Evolutionary conservation across 2,329 filamentous ascomycete species (phyloP).

Genomic region (Teratosphaeria destructans): DNA sequence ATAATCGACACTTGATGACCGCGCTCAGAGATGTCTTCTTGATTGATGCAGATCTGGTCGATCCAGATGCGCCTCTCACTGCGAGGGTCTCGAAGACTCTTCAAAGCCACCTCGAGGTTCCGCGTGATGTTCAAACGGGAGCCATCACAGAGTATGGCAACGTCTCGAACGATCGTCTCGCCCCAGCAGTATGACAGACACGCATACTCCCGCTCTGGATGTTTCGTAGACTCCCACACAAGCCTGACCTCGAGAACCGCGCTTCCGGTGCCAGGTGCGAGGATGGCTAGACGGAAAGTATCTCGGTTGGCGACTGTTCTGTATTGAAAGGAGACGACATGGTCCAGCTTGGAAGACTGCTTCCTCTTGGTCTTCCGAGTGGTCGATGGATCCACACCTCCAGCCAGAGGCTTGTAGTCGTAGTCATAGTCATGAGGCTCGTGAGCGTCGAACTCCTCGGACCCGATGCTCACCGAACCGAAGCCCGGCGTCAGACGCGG

Average conservation of each 20-base stretch:
- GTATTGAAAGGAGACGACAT: slow-evolving; percentile 13
- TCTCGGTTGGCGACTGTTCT: slow-evolving; percentile 17
- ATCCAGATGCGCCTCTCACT: slow-evolving; percentile 22
- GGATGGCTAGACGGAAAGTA: slow-evolving; percentile 15
- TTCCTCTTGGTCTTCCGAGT: slow-evolving; percentile 10
- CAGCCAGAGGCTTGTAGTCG: slow-evolving; percentile 14
- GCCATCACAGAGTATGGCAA: slow-evolving; percentile 20
- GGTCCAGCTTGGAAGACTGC: slow-evolving; percentile 9
- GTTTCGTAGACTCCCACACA: slow-evolving; percentile 15
- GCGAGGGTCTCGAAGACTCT: slow-evolving; percentile 14
- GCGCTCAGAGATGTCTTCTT: slow-evolving; percentile 21
- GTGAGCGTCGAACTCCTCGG: slow-evolving; percentile 9
- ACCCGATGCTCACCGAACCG: slow-evolving; percentile 11
- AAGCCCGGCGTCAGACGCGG: slow-evolving; percentile 17
- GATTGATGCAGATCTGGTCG: slow-evolving; percentile 26
- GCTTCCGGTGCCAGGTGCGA: slow-evolving; percentile 15
- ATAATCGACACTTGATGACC: slow-evolving; percentile 27
- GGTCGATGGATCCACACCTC: slow-evolving; percentile 10
- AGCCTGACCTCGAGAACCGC: slow-evolving; percentile 13
- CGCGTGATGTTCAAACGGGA: slow-evolving; percentile 19
- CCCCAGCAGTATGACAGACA: slow-evolving; percentile 22
- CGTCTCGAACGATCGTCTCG: slow-evolving; percentile 13
- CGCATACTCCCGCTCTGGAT: slow-evolving; percentile 11
- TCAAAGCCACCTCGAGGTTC: slow-evolving; percentile 18
- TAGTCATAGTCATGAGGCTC: slow-evolving; percentile 1